Evolutionary conservation across 176 grass and related monocot species (phyloP), one percentile per base, ranked within the genome.

Genomic region (Lolium multiflorum): DNA sequence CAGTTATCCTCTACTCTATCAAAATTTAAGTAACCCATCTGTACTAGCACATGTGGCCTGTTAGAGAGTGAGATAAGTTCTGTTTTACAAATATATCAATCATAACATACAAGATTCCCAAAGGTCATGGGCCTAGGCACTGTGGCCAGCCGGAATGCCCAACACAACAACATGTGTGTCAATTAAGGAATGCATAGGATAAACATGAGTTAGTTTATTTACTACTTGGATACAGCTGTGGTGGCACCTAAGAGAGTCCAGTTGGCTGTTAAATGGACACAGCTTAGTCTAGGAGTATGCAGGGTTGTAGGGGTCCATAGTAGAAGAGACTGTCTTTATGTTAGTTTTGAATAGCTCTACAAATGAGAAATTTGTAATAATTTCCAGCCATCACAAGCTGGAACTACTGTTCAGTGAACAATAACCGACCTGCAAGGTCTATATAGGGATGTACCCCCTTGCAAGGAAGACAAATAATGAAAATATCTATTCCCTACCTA

Each of bases 1-100:
- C 35, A 69, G 16, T 58, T 78, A n/a, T 12, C 75, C 52, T 78
- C 51, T 77, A 56, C 50, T 76, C 25, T 55, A 76, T 20, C 68
- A 71, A 44, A 51, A 55, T 55, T 24, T 56, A 77, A 9, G 26
- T 54, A 77, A 56, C 50, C 50, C 50, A 77, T 11, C 25, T 18
- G 18, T 18, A 20, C 74, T 76, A 76, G 48, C 26, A 54, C 10
- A 76, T 18, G 26, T 25, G 17, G 17, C 25, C 49, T 76, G 50
- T 20, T 76, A 55, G 26, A 77, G 74, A 77, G n/a, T 20, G 4
- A 0, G 1, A 6, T 37, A 37, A 55, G 49, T 56, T 51, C 18
- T 56, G 25, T 20, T 77, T 77, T 35, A 65, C 31, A 25, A 35
- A 65, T 65, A 65, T 37, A 56, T 54, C 74, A 77, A 35, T 55